Evolutionary conservation across 805 yeast species (phyloP).

Genomic region (Barnettozyma populi): DNA sequence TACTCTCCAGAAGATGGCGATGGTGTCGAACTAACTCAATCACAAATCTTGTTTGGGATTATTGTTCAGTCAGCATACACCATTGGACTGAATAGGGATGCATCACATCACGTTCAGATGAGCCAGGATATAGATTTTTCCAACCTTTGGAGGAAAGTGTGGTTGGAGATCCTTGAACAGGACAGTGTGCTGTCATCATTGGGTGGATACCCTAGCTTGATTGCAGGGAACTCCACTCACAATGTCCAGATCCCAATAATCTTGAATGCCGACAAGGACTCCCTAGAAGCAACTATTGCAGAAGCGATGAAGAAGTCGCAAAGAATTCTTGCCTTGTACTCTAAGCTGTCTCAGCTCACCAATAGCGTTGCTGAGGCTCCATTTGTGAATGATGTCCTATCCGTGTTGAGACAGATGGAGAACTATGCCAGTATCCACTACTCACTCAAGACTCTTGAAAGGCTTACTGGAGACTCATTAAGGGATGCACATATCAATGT

Average conservation of each 20-base stretch:
- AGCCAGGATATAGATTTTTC: slow-evolving; percentile 12
- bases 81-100: slow-evolving; percentile 45
- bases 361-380: slow-evolving; percentile 17
- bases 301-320: slow-evolving; percentile 17
- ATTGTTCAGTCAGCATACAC: slow-evolving; percentile 39
- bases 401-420: slow-evolving; percentile 13
- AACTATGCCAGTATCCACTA: slow-evolving; percentile 16
- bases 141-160: slow-evolving; percentile 22
- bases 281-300: slow-evolving; percentile 12
- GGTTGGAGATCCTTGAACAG: slow-evolving; percentile 23
- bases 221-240: slow-evolving; percentile 16
- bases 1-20: slow-evolving; percentile 46
- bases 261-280: neutral
- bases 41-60: slow-evolving; percentile 33
- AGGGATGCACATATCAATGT: slow-evolving; percentile 9
- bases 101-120: slow-evolving; percentile 26
- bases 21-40: slow-evolving; percentile 38
- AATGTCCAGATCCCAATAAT: slow-evolving; percentile 16
- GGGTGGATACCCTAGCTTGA: slow-evolving; percentile 19
- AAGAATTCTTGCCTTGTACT: slow-evolving; percentile 13
- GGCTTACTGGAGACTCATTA: neutral
- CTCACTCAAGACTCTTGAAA: slow-evolving; percentile 7
- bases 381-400: slow-evolving; percentile 14
- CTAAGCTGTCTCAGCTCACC: slow-evolving; percentile 16
- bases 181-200: slow-evolving; percentile 19